A percentile compares a stretch with the other conserved stretches of the same genome.
Conservation (phyloP, 2,329 filamentous ascomycete species). For the Trichoderma atroviride region DNA sequence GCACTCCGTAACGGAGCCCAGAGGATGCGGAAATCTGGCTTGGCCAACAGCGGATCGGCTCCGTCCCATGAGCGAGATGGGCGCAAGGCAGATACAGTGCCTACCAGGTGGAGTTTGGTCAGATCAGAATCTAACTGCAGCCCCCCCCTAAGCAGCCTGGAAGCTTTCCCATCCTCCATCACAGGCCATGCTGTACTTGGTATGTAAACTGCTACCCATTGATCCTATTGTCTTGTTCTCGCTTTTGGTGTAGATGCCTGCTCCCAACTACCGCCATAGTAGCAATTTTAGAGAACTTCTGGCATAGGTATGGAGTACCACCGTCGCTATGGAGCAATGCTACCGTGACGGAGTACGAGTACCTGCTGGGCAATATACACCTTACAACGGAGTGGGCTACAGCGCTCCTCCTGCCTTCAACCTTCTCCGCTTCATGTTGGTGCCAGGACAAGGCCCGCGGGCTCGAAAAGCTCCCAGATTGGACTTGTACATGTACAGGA, state of each 20-base stretch:
- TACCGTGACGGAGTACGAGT: background rate
- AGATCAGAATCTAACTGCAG: background rate
- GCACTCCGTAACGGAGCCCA: background rate
- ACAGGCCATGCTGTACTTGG: background rate
- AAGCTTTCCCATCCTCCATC: background rate
- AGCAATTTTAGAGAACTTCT: background rate
- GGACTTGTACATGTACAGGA: background rate
- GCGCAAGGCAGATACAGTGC: slow-evolving; percentile 13
- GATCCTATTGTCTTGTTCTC: background rate
- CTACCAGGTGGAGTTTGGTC: background rate
- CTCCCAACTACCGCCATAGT: background rate
- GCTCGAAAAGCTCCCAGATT: background rate
- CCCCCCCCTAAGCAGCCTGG: background rate
- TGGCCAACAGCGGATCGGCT: slow-evolving; percentile 16
- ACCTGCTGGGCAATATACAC: slow-evolving; percentile 11
- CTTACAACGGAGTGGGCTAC: slow-evolving; percentile 1
- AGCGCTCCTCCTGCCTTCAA: background rate
- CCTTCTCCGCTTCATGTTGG: background rate
- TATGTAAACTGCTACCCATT: background rate
- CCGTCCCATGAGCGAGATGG: slow-evolving; percentile 5
- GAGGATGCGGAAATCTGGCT: slow-evolving; percentile 6
- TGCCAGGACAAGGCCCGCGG: slow-evolving; percentile 18
- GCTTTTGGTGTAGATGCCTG: background rate
- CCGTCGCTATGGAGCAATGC: background rate
- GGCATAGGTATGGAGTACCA: background rate